Evolutionary conservation across 768 basidiomycete species (phyloP).

Genomic region (Agrocybe chaxingu): DNA sequence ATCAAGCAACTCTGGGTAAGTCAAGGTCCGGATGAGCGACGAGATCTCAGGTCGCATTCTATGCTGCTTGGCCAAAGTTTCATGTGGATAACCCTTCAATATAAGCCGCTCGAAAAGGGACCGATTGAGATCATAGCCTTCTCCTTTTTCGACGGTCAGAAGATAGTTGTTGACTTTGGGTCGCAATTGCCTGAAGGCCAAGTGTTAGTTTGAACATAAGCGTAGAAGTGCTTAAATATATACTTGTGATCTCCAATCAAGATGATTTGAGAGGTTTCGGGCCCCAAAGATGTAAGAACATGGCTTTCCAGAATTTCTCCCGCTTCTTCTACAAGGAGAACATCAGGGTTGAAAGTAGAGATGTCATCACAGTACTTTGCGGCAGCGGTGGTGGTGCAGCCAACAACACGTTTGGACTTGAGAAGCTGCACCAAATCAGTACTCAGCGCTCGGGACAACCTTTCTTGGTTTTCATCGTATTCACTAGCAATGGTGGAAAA

Average conservation of each 20-base stretch:
- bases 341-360: slow-evolving; percentile 18
- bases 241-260: slow-evolving; percentile 76
- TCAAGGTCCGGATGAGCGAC: slow-evolving; percentile 54
- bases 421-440: neutral
- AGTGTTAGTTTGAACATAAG: neutral
- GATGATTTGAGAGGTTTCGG: slow-evolving; percentile 47
- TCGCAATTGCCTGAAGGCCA: slow-evolving; percentile 53
- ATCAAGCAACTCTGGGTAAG: slow-evolving; percentile 27
- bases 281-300: slow-evolving; percentile 49
- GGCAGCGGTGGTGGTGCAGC: slow-evolving; percentile 68
- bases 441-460: slow-evolving; percentile 5
- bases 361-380: slow-evolving; percentile 55
- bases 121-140: slow-evolving; percentile 64
- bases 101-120: slow-evolving; percentile 72
- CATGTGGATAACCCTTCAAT: slow-evolving; percentile 58
- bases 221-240: slow-evolving; percentile 13
- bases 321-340: slow-evolving; percentile 25
- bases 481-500: slow-evolving; percentile 2
- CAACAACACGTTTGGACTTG: slow-evolving; percentile 50
- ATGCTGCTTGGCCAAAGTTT: slow-evolving; percentile 54
- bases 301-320: slow-evolving; percentile 69
- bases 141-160: slow-evolving; percentile 64
- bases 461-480: slow-evolving; percentile 5
- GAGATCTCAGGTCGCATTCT: slow-evolving; percentile 79
- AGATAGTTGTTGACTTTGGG: slow-evolving; percentile 68